These are phyloP conservation scores for Epichloe baconii DNA, from an alignment of 2,329 filamentous ascomycete genomes.

Conservation along the genomic window DNA sequence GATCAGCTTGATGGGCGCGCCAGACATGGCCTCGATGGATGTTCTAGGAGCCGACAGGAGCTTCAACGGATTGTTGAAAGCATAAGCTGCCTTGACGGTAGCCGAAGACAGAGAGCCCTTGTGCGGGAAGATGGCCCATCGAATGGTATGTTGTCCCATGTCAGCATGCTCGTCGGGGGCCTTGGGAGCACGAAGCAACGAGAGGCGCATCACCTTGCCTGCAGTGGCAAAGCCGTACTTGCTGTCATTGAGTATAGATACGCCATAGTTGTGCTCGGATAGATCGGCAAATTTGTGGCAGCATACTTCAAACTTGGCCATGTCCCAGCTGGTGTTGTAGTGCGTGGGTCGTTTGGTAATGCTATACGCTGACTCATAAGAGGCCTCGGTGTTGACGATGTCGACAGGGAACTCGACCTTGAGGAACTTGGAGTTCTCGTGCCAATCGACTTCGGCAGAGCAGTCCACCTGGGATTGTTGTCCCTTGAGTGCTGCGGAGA, in stretches of 20 bases:
- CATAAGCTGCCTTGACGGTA: constrained; percentile 72
- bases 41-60: constrained; percentile 17
- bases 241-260: constrained; percentile 86
- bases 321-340: constrained; percentile 95
- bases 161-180: constrained; percentile 88
- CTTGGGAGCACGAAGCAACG: constrained; percentile 75
- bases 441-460: constrained; percentile 85
- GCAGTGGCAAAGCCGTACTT: constrained; percentile 92
- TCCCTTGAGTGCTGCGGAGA: constrained; percentile 54
- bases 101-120: constrained; percentile 53
- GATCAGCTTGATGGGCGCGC: constrained; percentile 49
- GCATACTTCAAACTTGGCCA: constrained; percentile 96
- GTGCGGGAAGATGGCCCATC: constrained; percentile 86
- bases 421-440: constrained; percentile 91
- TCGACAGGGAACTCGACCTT: constrained; percentile 98
- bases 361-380: constrained; percentile 90
- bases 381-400: constrained; percentile 79
- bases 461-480: constrained; percentile 57
- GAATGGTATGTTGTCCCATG: constrained; percentile 79
- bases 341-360: constrained; percentile 83
- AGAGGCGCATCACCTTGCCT: constrained; percentile 81
- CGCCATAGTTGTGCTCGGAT: constrained; percentile 76
- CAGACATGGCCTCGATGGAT: constrained; percentile 14
- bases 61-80: constrained; percentile 74
- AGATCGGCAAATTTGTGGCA: constrained; percentile 90